Conservation (phyloP, 371 early-diverging fungal genomes). For the Massospora cicadina region DNA sequence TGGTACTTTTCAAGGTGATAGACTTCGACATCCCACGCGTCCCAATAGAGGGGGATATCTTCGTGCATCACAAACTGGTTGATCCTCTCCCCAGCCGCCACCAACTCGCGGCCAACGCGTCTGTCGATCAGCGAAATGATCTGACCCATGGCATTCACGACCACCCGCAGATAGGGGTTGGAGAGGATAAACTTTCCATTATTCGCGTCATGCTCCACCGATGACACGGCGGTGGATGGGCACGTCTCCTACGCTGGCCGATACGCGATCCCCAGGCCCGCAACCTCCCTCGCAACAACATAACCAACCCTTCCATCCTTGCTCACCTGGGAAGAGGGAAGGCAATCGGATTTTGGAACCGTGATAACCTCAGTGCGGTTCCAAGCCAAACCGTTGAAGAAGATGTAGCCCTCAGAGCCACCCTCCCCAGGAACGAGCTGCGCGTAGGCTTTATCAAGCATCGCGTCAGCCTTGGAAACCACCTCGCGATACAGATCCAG, state of each 20-base stretch:
- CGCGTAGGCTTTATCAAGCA: slow-evolving; percentile 22
- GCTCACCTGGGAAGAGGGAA: slow-evolving; percentile 22
- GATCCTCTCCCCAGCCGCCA: background rate
- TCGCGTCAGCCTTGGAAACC: slow-evolving; percentile 15
- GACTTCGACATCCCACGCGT: slow-evolving; percentile 58
- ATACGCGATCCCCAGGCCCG: background rate
- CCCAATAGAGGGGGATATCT: slow-evolving; percentile 40
- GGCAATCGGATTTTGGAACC: slow-evolving; percentile 21
- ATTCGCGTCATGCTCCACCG: background rate
- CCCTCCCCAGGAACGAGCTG: slow-evolving; percentile 12
- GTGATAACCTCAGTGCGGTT: slow-evolving; percentile 43
- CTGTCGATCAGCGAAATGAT: background rate
- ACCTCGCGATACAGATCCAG: slow-evolving; percentile 26
- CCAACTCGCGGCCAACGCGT: background rate
- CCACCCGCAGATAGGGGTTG: background rate
- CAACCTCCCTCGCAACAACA: slow-evolving; percentile 18
- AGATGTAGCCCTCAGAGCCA: slow-evolving; percentile 19
- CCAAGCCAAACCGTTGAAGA: slow-evolving; percentile 76
- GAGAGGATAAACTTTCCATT: background rate
- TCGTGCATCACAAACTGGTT: slow-evolving; percentile 31
- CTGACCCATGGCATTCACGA: background rate
- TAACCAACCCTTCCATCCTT: slow-evolving; percentile 24
- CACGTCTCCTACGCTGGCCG: background rate
- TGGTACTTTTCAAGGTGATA: slow-evolving; percentile 69
- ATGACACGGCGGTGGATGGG: background rate